These are phyloP conservation scores for Lenzites betulinus DNA, from an alignment of 768 basidiomycete species.

Conservation along the genomic window DNA sequence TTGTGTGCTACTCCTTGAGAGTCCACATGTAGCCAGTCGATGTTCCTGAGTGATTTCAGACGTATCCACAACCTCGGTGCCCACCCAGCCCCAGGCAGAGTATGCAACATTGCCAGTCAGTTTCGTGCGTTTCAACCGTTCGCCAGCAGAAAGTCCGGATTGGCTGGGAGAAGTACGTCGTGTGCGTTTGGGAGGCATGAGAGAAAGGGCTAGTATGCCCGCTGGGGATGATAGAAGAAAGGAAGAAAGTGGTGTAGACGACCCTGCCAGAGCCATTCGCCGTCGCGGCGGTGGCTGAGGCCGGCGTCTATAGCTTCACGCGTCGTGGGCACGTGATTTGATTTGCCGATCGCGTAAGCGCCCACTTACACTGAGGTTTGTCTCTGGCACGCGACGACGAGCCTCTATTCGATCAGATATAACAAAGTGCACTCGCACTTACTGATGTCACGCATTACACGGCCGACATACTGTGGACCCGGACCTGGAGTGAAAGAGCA, in stretches of 20 bases:
- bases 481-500: too few relatives aligned
- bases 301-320: conserved; percentile 8
- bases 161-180: conserved; percentile 27
- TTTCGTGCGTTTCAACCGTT: conserved; percentile 60
- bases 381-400: too few relatives aligned
- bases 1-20: conserved; percentile 52
- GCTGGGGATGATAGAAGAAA: neutral
- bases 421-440: too few relatives aligned
- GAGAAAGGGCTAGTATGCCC: neutral
- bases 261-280: neutral
- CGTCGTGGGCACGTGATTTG: conserved; percentile 22
- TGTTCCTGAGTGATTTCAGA: conserved; percentile 71
- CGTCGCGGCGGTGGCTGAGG: conserved; percentile 19
- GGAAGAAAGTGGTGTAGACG: neutral
- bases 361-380: too few relatives aligned
- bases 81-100: conserved; percentile 82
- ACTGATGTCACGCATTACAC: too few relatives aligned
- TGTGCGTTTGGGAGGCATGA: conserved; percentile 32
- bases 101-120: conserved; percentile 44
- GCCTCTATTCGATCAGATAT: too few relatives aligned
- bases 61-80: conserved; percentile 55
- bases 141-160: conserved; percentile 57
- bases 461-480: neutral
- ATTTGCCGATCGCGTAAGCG: conserved; percentile 2
- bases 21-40: conserved; percentile 64